Conservation (phyloP, 116 monocot genomes). For the Zostera marina region DNA sequence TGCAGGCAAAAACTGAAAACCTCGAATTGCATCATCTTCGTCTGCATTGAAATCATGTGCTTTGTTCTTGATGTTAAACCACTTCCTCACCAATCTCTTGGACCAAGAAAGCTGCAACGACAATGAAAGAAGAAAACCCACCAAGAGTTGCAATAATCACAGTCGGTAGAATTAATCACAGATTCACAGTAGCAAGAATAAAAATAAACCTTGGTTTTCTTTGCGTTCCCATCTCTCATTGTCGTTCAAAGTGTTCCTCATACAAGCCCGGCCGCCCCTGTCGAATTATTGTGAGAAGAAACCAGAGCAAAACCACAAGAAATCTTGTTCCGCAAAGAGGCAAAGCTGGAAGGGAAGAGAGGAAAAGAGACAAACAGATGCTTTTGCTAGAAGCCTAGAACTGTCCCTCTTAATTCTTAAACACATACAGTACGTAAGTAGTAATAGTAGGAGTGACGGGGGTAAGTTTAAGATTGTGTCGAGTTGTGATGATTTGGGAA, state of each 20-base stretch:
- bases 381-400: neutral
- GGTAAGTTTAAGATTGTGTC: neutral
- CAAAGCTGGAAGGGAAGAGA: no score
- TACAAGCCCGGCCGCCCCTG: slow-evolving; percentile 9
- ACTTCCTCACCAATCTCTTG: slow-evolving; percentile 65
- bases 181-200: neutral
- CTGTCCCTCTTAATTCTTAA: neutral
- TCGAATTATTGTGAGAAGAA: neutral
- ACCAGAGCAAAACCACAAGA: neutral
- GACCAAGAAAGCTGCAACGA: slow-evolving; percentile 71
- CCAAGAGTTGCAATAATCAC: neutral
- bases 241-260: slow-evolving; percentile 46
- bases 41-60: slow-evolving; percentile 83
- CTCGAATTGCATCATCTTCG: slow-evolving; percentile 34
- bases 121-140: neutral
- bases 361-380: neutral
- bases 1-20: slow-evolving; percentile 9
- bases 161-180: neutral
- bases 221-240: slow-evolving; percentile 69
- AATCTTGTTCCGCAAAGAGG: no score
- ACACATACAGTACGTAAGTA: neutral
- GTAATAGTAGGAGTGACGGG: no score
- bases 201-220: slow-evolving; percentile 36
- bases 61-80: slow-evolving; percentile 89
- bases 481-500: neutral